phyloP scores from a whole-genome alignment of 1,284 basidiomycete genomes.

The Ganoderma boninense region DNA sequence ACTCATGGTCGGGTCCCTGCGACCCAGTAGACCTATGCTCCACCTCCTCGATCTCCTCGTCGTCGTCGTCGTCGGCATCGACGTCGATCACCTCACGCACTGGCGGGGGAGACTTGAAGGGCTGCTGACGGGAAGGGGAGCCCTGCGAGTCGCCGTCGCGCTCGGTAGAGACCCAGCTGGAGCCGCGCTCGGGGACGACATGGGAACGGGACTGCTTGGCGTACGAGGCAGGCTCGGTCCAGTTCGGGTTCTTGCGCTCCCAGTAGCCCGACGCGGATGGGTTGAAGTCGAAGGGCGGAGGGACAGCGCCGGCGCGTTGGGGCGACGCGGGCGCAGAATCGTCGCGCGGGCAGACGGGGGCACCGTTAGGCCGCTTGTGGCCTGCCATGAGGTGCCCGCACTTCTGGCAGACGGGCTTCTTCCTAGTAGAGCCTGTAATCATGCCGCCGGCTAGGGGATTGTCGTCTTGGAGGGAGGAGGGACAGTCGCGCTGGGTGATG shows the following conservation, averaged over 20 bases:
- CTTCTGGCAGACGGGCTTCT: slow-evolving; percentile 40
- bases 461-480: slow-evolving; percentile 5
- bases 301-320: not conserved
- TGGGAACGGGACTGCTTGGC: slow-evolving; percentile 15
- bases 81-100: slow-evolving; percentile 19
- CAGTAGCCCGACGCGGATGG: slow-evolving; percentile 24
- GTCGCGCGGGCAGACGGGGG: slow-evolving; percentile 38
- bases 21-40: not conserved
- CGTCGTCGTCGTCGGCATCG: slow-evolving; percentile 16
- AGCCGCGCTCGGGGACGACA: slow-evolving; percentile 12
- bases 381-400: slow-evolving; percentile 42
- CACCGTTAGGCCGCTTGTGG: slow-evolving; percentile 42
- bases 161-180: slow-evolving; percentile 39
- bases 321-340: slow-evolving; percentile 13
- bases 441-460: slow-evolving; percentile 17
- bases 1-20: not conserved
- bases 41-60: slow-evolving; percentile 1
- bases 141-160: slow-evolving; percentile 29
- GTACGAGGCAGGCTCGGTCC: slow-evolving; percentile 28
- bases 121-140: slow-evolving; percentile 10
- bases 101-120: not conserved
- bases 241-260: slow-evolving; percentile 39
- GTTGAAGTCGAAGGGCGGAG: slow-evolving; percentile 16
- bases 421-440: slow-evolving; percentile 31
- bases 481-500: not conserved